Percentiles rank a stretch among this genome's conserved stretches.
phyloP scores from a whole-genome alignment of 1,139 yeast species.

The Candida labiduridarum region DNA sequence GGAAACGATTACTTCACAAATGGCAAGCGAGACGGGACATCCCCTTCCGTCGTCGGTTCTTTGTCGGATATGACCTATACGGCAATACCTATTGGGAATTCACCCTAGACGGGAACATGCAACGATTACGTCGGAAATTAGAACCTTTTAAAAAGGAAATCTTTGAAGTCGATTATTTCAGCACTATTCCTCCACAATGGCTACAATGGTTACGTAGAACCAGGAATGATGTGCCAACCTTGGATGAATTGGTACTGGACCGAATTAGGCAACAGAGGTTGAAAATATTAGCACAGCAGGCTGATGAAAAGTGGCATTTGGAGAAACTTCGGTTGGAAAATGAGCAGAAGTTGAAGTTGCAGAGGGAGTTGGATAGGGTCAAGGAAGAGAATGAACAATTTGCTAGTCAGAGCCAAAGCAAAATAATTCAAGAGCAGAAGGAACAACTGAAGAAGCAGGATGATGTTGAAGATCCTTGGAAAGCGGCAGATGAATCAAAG shows the following conservation, averaged over 20 bases:
- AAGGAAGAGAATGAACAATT: conserved; percentile 22
- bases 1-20: conserved; percentile 51
- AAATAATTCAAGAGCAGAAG: conserved; percentile 5
- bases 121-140: conserved; percentile 50
- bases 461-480: conserved; percentile 36
- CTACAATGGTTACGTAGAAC: conserved; percentile 77
- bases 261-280: conserved; percentile 56
- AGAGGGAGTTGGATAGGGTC: conserved; percentile 36
- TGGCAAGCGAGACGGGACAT: conserved; percentile 65
- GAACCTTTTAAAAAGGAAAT: conserved; percentile 46
- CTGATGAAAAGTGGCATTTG: conserved; percentile 59
- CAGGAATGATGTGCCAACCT: conserved; percentile 58
- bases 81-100: conserved; percentile 90
- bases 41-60: conserved; percentile 63
- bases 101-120: conserved; percentile 50
- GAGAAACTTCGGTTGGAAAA: conserved; percentile 41
- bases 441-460: conserved; percentile 8
- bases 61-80: conserved; percentile 73
- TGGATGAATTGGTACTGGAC: conserved; percentile 64
- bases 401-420: conserved; percentile 10
- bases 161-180: conserved; percentile 53
- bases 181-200: conserved; percentile 71
- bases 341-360: conserved; percentile 34
- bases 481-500: conserved; percentile 34
- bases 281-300: conserved; percentile 57